Evolutionary conservation across 305 asterid species (phyloP), one percentile per base, ranked within the genome.

Genomic region (Solanum chacoense): DNA sequence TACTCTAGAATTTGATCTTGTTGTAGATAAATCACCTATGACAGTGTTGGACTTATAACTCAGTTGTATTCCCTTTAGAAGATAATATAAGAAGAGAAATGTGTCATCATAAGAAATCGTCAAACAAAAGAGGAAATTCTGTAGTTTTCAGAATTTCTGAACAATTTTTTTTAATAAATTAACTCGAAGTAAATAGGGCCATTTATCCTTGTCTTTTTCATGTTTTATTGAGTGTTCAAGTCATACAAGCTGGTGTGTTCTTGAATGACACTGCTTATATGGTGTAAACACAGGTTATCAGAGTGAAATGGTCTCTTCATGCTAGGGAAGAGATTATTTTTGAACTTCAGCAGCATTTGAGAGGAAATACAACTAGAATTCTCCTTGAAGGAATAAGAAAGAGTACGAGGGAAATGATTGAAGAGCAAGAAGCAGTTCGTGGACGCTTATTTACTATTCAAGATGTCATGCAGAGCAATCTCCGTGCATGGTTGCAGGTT

Each of bases 371-470:
- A 22, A 90, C 98, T 31, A 95, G 76, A 89, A 91, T 38, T 80
- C 89, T 96, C 80, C 95, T 97, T 78, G 98, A 97, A 90, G 97
- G 96, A 89, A 94, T 94, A 88, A 89, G 95, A 89, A 95, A 93
- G 94, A 96, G 98, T 90, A 96, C 99, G 7, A 92, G 99, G 90
- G 94, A 95, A 87, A 97, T 97, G 99, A 95, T 97, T 75, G 98
- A 97, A 88, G 99, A 97, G 93, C 99, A 96, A 94, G 99, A 97
- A 94, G 99, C 99, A 84, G 98, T 94, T 85, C 98, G 99, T 78
- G 99, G 94, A 55, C 99, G 99, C 89, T 89, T 96, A 89, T 97
- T 97, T 90, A 97, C 99, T 92, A 94, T 97, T 87, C 99, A 97
- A 92, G 99, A 97, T 89, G 99, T 97, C 91, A 97, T 97, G 99